These are phyloP conservation scores for Cutaneotrichosporon cavernicola DNA, from an alignment of 1,284 basidiomycete genomes.

Conservation along the genomic window DNA sequence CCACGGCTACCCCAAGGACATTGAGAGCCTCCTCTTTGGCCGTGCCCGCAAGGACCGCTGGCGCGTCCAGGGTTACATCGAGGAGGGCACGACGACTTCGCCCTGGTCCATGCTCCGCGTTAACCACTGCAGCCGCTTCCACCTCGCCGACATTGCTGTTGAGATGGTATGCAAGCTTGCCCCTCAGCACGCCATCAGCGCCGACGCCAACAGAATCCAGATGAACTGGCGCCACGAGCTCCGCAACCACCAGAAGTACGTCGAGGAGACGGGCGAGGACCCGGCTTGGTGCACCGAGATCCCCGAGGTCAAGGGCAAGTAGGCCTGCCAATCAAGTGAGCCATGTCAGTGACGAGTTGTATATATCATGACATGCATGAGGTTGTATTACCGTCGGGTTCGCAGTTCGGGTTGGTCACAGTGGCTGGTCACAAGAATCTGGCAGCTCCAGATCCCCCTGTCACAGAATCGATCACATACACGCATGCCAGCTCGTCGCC, in stretches of 20 bases:
- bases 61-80: conserved; percentile 47
- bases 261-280: conserved; percentile 49
- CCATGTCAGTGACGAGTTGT: background rate
- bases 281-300: conserved; percentile 48
- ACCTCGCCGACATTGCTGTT: conserved; percentile 53
- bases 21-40: conserved; percentile 50
- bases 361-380: no score
- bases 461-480: no score
- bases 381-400: no score
- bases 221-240: conserved; percentile 52
- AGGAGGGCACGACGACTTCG: conserved; percentile 56
- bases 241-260: conserved; percentile 50
- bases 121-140: conserved; percentile 55
- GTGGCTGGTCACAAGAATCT: no score
- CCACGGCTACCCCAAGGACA: conserved; percentile 61
- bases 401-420: no score
- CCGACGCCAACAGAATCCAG: conserved; percentile 48
- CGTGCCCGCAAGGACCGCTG: conserved; percentile 47
- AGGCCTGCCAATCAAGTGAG: background rate
- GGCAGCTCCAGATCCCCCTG: no score
- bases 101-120: conserved; percentile 57
- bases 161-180: conserved; percentile 41
- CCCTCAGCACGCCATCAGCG: conserved; percentile 44
- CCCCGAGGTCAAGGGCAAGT: conserved; percentile 30
- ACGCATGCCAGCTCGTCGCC: no score